A percentile compares a stretch with the other conserved stretches of the same genome.
These are phyloP conservation scores for Lactuca saligna DNA, from an alignment of 129 eudicot species.

Conservation along the genomic window DNA sequence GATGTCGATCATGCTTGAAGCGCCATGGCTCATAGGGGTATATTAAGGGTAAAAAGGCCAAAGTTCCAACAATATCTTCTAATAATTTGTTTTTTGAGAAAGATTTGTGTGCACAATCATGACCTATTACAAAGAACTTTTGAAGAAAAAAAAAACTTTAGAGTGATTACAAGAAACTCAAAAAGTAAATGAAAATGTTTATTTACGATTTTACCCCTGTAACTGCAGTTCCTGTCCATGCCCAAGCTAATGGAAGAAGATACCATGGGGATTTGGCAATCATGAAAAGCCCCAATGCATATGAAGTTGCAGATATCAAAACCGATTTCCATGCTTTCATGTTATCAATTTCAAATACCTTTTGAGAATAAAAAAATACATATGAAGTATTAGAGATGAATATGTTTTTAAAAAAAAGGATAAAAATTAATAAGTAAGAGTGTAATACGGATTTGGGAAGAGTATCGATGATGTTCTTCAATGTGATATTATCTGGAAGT, in stretches of 20 bases:
- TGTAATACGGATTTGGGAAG: conserved; percentile 70
- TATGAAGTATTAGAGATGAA: neutral
- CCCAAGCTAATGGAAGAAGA: conserved; percentile 98
- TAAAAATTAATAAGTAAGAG: neutral
- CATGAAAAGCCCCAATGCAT: conserved; percentile 77
- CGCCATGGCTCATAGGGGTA: conserved; percentile 99
- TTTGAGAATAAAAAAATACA: conserved; percentile 3
- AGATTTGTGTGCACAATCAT: conserved; percentile 98
- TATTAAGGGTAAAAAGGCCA: conserved; percentile 84
- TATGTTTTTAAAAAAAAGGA: neutral
- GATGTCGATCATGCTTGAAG: conserved; percentile 93
- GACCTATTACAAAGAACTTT: conserved; percentile 97
- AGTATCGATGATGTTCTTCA: conserved; percentile 69
- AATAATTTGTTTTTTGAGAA: conserved; percentile 87
- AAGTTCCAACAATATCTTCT: conserved; percentile 96
- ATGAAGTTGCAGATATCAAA: conserved; percentile 74
- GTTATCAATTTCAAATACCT: conserved; percentile 96
- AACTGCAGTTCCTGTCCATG: conserved; percentile 97
- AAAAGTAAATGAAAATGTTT: neutral
- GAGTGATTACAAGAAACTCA: conserved; percentile 10
- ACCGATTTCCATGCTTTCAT: conserved; percentile 89
- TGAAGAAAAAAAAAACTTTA: conserved; percentile 22
- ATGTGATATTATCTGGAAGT: conserved; percentile 73
- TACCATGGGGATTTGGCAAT: conserved; percentile 93
- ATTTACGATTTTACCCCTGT: conserved; percentile 68